Conservation (phyloP, 2,329 filamentous ascomycete genomes). For the Ophiostoma ulmi region DNA sequence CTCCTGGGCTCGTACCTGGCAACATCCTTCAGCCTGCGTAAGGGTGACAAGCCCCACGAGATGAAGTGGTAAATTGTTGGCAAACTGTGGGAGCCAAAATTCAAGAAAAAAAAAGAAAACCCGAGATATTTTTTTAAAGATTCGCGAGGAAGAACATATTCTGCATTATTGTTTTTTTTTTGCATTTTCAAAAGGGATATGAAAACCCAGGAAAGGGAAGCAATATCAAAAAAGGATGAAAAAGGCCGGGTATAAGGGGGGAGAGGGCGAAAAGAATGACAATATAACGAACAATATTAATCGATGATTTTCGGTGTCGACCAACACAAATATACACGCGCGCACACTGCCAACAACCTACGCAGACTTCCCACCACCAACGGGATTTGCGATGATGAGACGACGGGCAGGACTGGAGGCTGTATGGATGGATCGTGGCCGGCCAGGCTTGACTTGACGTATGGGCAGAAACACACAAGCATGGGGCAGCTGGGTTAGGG, state of each 20-base stretch:
- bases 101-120: slow-evolving; percentile 11
- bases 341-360: not conserved
- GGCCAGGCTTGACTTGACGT: not conserved
- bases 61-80: slow-evolving; percentile 86
- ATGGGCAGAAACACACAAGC: not conserved
- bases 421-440: not conserved
- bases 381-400: not conserved
- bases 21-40: slow-evolving; percentile 96
- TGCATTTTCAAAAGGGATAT: slow-evolving; percentile 17
- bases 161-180: slow-evolving; percentile 11
- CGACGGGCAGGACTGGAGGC: not conserved
- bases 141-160: slow-evolving; percentile 14
- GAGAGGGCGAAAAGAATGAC: slow-evolving; percentile 11
- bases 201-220: not conserved
- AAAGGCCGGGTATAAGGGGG: not conserved
- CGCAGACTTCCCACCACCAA: not conserved
- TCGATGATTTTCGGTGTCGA: slow-evolving; percentile 19
- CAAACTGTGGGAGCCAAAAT: slow-evolving; percentile 16
- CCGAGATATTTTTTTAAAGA: not conserved
- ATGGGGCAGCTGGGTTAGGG: not conserved
- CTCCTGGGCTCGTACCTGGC: slow-evolving; percentile 89
- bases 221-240: not conserved
- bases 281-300: slow-evolving; percentile 19
- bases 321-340: slow-evolving; percentile 9
- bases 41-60: slow-evolving; percentile 99